Evolutionary conservation across 208 protist species (phyloP).

Genomic region (Kentomonas sorsogonicus): DNA sequence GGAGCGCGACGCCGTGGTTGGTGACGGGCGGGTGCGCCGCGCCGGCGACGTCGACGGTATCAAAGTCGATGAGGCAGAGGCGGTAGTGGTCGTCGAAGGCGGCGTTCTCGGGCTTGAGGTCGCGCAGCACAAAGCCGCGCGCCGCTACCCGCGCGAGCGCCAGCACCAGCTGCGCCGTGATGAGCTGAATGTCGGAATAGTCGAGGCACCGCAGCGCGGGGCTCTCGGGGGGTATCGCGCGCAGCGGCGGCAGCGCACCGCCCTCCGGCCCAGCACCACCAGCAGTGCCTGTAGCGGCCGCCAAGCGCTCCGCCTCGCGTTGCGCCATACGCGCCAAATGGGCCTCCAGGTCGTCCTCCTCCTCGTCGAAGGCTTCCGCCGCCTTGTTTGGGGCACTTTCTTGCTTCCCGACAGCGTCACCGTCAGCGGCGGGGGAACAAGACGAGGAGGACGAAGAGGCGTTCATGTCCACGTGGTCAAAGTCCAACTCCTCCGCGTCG

Average conservation of each 20-base stretch:
- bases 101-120: slow-evolving; percentile 90
- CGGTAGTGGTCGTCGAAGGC: slow-evolving; percentile 77
- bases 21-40: slow-evolving; percentile 19
- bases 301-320: no score
- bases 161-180: slow-evolving; percentile 76
- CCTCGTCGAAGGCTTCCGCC: no score
- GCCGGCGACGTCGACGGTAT: slow-evolving; percentile 67
- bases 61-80: slow-evolving; percentile 84
- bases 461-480: not conserved
- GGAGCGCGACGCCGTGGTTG: slow-evolving; percentile 45
- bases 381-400: no score
- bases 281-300: no score
- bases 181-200: slow-evolving; percentile 77
- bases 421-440: no score
- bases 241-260: not conserved
- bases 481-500: not conserved
- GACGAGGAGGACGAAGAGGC: no score
- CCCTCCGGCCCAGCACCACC: no score
- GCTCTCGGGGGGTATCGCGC: slow-evolving; percentile 20
- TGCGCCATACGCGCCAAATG: no score
- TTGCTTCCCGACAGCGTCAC: no score
- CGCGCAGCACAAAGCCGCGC: slow-evolving; percentile 73
- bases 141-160: slow-evolving; percentile 42
- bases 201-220: slow-evolving; percentile 52
- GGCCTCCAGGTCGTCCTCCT: no score